Conservation (phyloP, 2,329 filamentous ascomycete genomes). For the Helotiales sp. region DNA sequence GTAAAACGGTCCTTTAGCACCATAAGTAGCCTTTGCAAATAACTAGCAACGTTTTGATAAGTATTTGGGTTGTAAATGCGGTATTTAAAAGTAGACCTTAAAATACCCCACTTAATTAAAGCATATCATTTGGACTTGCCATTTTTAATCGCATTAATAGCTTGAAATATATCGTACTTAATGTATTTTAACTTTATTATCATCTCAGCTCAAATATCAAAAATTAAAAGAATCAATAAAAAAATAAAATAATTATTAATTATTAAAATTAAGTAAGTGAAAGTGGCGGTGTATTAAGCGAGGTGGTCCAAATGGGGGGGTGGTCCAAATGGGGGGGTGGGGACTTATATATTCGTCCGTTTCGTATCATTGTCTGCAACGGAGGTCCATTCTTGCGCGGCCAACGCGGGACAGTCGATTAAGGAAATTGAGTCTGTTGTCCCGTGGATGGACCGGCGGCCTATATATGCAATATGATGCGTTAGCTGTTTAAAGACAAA, state of each 20-base stretch:
- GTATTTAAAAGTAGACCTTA: too few relatives aligned
- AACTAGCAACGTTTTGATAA: neutral
- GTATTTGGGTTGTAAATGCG: neutral
- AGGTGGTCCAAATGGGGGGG: neutral
- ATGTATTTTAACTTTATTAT: neutral
- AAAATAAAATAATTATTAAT: neutral
- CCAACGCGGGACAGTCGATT: too few relatives aligned
- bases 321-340: neutral
- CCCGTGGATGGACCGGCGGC: neutral
- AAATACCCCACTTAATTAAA: neutral
- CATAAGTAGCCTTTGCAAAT: too few relatives aligned
- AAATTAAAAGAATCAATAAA: neutral
- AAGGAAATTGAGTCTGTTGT: conserved; percentile 20
- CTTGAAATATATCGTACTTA: neutral
- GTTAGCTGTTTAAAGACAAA: conserved; percentile 16
- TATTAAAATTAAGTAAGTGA: neutral
- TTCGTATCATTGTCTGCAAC: too few relatives aligned
- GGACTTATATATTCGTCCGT: neutral
- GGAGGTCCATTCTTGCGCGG: too few relatives aligned
- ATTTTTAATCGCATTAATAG: neutral
- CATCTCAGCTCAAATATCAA: neutral
- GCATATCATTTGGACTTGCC: neutral
- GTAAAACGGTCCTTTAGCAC: too few relatives aligned
- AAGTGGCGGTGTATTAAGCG: neutral
- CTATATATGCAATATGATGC: neutral